Base-by-base conservation (phyloP, 768 basidiomycete genomes). In the Trametes cinnabarina region DNA sequence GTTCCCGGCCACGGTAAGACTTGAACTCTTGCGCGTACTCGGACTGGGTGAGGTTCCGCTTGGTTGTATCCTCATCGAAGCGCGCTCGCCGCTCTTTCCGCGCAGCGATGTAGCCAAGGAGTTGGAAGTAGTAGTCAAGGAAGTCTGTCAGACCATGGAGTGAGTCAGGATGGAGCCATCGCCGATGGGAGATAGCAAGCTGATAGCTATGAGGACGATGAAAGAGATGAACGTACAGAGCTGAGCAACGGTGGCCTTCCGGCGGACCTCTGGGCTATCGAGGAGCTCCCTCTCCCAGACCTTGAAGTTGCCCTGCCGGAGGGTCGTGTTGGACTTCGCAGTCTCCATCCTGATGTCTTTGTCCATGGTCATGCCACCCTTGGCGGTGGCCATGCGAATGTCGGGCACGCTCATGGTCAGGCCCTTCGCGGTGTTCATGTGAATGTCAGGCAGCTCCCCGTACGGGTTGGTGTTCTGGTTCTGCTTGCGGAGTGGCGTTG, bases 81-180 rank as follows among this genome's bases (percentile, higher is more conserved):
- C 79, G 83, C 17, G 83, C 71, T 26, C 94, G 82, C 23, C 97
- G 87, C 44, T 93, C 87, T 70, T 93, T 94, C 23, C 97, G 85
- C 19, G 87, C 74, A 8, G 88, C 84, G 57, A 98, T 80, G 73
- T 98, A 98, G 17, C 92, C 93, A 35, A 99, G 81, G 1, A 86
- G 82, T 69, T 98, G 93, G 71, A 99, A 99, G 76, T 99, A 99
- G 71, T 99, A 98, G 73, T 98, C 96, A 49, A 97, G 83, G 75
- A 98, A 98, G 77, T 92, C 94, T 95, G 62, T 62, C 63, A 48
- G 47, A 32, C 50, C 51, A 39, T 25, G 4, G 8, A 22, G 6
- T 1, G 6, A 7, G 35, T 34, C 10, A 47, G 35, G 22, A 28
- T 26, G 20, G 2, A 9, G 17, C 7, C n/a, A 20, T 17, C 11